These are phyloP conservation scores for Termitomyces heimii DNA, from an alignment of 768 basidiomycete species.

Conservation along the genomic window DNA sequence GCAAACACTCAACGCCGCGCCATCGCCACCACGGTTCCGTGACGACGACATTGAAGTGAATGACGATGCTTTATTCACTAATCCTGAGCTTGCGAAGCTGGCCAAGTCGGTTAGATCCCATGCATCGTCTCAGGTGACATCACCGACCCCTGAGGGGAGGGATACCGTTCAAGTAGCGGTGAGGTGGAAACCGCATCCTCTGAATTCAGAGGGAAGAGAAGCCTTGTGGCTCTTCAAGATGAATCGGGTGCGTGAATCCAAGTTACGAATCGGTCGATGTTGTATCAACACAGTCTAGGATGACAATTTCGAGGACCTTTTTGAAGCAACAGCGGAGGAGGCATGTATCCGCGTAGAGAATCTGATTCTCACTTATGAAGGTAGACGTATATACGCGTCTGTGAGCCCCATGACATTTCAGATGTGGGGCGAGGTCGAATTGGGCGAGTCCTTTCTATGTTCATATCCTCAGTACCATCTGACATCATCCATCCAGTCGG, in stretches of 20 bases:
- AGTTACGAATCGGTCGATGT: background rate
- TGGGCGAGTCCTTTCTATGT: slow-evolving; percentile 37
- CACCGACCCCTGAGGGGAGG: slow-evolving; percentile 20
- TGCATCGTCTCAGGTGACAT: slow-evolving; percentile 19
- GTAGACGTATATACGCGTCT: slow-evolving; percentile 62
- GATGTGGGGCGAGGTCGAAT: slow-evolving; percentile 62
- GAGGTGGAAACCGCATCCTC: slow-evolving; percentile 63
- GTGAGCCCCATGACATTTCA: slow-evolving; percentile 60
- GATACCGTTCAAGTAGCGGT: slow-evolving; percentile 49
- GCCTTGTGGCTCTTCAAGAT: slow-evolving; percentile 48
- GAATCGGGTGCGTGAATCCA: slow-evolving; percentile 41
- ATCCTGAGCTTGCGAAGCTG: slow-evolving; percentile 60
- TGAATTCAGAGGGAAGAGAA: slow-evolving; percentile 31
- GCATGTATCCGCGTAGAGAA: slow-evolving; percentile 42
- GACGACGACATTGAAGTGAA: slow-evolving; percentile 35
- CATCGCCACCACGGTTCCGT: slow-evolving; percentile 28
- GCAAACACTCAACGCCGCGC: slow-evolving; percentile 35
- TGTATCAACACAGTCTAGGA: slow-evolving; percentile 31
- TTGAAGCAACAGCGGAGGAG: slow-evolving; percentile 61
- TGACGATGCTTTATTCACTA: slow-evolving; percentile 42
- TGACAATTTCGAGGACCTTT: slow-evolving; percentile 58
- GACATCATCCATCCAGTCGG: slow-evolving; percentile 40
- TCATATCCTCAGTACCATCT: background rate
- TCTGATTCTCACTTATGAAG: slow-evolving; percentile 56
- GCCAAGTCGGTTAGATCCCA: slow-evolving; percentile 27